Percentiles rank a stretch among this genome's conserved stretches.
These are phyloP conservation scores for Limnanthes douglasii DNA, from an alignment of 345 rosid species.

Conservation along the genomic window DNA sequence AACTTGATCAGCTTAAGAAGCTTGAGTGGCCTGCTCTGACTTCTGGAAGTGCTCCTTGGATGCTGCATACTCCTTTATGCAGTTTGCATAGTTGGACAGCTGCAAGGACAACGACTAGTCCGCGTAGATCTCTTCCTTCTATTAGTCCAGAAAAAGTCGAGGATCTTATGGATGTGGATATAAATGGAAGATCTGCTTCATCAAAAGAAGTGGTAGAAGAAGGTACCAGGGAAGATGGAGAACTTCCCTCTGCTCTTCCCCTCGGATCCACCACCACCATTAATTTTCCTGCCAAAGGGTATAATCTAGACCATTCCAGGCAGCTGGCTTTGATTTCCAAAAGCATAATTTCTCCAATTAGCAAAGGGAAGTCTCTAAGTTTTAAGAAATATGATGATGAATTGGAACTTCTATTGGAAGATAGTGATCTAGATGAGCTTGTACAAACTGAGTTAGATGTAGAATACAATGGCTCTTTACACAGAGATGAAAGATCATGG, in stretches of 20 bases:
- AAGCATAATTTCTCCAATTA: slow-evolving; percentile 45
- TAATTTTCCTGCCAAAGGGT: slow-evolving; percentile 22
- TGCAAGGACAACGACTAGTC: slow-evolving; percentile 25
- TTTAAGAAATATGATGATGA: slow-evolving; percentile 63
- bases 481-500: slow-evolving; percentile 43
- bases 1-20: slow-evolving; percentile 70
- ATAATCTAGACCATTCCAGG: slow-evolving; percentile 40
- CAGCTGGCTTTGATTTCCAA: slow-evolving; percentile 73
- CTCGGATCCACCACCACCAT: slow-evolving; percentile 28
- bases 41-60: slow-evolving; percentile 68
- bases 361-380: slow-evolving; percentile 43
- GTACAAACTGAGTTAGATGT: slow-evolving; percentile 21
- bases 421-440: slow-evolving; percentile 66
- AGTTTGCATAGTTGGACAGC: slow-evolving; percentile 56
- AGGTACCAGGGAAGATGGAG: slow-evolving; percentile 76
- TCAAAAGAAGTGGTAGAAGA: slow-evolving; percentile 54
- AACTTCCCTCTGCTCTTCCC: slow-evolving; percentile 72
- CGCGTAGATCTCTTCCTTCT: slow-evolving; percentile 22
- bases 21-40: slow-evolving; percentile 58
- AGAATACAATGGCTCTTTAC: slow-evolving; percentile 20
- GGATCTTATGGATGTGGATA: slow-evolving; percentile 45
- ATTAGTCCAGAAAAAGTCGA: slow-evolving; percentile 24
- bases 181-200: slow-evolving; percentile 33
- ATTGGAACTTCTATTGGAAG: slow-evolving; percentile 49
- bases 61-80: slow-evolving; percentile 51